Percentiles rank a stretch among this genome's conserved stretches.
Evolutionary conservation across 805 yeast species (phyloP).

Genomic region (Yamadazyma akitaensis): DNA sequence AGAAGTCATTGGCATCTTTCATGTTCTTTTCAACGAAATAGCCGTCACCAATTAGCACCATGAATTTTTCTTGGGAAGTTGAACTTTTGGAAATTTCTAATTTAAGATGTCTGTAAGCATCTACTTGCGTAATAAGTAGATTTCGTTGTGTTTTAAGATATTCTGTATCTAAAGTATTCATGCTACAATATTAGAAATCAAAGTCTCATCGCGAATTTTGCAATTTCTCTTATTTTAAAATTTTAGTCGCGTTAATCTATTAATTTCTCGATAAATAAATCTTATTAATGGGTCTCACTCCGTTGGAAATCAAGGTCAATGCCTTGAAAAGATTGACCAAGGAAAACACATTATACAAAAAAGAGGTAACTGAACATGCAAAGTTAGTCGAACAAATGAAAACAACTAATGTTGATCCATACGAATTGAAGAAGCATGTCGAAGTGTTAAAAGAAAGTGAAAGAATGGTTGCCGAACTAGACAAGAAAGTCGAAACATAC

Average conservation of each 20-base stretch:
- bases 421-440: constrained; percentile 54
- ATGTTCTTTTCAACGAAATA: constrained; percentile 35
- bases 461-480: constrained; percentile 33
- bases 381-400: constrained; percentile 46
- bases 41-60: constrained; percentile 39
- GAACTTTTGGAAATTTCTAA: background rate
- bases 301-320: constrained; percentile 63
- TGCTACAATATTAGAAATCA: background rate
- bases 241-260: background rate
- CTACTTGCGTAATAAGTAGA: constrained; percentile 5
- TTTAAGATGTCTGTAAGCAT: background rate
- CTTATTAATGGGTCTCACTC: constrained; percentile 59
- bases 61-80: constrained; percentile 10
- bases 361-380: constrained; percentile 57
- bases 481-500: constrained; percentile 18
- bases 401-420: constrained; percentile 50
- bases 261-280: background rate
- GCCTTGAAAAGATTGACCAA: constrained; percentile 68
- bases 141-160: constrained; percentile 6
- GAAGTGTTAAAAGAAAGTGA: constrained; percentile 37
- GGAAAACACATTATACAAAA: constrained; percentile 59
- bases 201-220: constrained; percentile 4
- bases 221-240: background rate
- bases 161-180: background rate
- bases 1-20: constrained; percentile 25